Conservation (phyloP, 1,139 yeast species). For the Yamadazyma oceani region DNA sequence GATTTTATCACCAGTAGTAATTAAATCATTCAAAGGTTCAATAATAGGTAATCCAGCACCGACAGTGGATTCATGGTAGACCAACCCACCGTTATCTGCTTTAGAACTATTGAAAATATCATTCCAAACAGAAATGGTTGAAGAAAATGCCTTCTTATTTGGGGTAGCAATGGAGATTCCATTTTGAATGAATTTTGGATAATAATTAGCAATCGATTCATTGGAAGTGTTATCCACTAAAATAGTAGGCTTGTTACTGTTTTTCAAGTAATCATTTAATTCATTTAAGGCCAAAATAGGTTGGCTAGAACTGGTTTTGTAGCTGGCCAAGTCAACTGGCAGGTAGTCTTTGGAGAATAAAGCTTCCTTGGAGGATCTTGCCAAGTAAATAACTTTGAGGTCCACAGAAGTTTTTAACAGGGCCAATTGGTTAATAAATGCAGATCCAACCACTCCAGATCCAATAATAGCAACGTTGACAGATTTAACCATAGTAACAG, state of each 20-base stretch:
- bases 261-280: constrained; percentile 60
- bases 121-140: constrained; percentile 73
- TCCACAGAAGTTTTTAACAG: constrained; percentile 60
- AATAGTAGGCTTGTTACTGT: constrained; percentile 72
- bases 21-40: constrained; percentile 81
- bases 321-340: constrained; percentile 64
- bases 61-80: constrained; percentile 98
- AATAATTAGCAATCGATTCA: constrained; percentile 68
- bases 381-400: constrained; percentile 78
- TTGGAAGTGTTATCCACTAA: constrained; percentile 93
- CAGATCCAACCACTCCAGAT: constrained; percentile 93
- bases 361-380: constrained; percentile 69
- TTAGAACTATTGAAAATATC: constrained; percentile 59
- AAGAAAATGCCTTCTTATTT: constrained; percentile 96
- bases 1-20: constrained; percentile 89
- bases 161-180: constrained; percentile 97
- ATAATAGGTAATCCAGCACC: constrained; percentile 98
- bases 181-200: constrained; percentile 68
- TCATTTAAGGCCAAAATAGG: constrained; percentile 57
- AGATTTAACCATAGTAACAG: constrained; percentile 47
- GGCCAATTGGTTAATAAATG: constrained; percentile 64
- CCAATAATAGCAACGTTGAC: constrained; percentile 84
- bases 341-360: constrained; percentile 65
- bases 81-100: constrained; percentile 65
- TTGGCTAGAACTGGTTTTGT: constrained; percentile 54